Evolutionary conservation across 2,329 filamentous ascomycete species (phyloP).

Genomic region (Arthrobotrys entomopaga): DNA sequence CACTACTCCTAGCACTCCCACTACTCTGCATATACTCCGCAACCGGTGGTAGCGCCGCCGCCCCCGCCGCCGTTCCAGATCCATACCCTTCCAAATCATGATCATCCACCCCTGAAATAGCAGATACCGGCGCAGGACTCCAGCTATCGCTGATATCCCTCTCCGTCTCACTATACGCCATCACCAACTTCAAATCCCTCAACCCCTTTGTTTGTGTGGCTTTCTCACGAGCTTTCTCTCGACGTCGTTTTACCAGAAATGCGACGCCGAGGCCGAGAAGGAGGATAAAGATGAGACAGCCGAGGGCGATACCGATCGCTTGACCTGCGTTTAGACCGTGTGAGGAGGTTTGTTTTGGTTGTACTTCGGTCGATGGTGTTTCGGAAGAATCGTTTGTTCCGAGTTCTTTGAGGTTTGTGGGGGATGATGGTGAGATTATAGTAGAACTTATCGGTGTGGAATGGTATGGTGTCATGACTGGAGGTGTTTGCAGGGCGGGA

Average conservation of each 20-base stretch:
- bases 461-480: conserved; percentile 6
- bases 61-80: no score
- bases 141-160: conserved; percentile 11
- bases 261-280: conserved; percentile 23
- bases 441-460: background rate
- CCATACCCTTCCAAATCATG: conserved; percentile 6
- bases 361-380: background rate
- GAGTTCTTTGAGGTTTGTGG: background rate
- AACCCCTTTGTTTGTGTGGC: background rate
- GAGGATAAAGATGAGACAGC: conserved; percentile 1
- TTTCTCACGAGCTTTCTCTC: background rate
- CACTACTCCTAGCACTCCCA: background rate
- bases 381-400: background rate
- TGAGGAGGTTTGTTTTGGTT: background rate
- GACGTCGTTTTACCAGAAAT: conserved; percentile 2
- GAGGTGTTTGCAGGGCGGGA: background rate
- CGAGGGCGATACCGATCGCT: conserved; percentile 20
- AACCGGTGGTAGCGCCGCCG: no score
- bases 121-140: conserved; percentile 7
- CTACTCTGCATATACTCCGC: conserved; percentile 3
- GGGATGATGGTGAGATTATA: background rate
- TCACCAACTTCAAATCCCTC: conserved; percentile 6
- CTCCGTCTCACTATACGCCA: background rate
- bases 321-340: conserved; percentile 15
- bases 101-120: background rate